Conservation (phyloP, 2,329 filamentous ascomycete genomes). For the Venturia carpophila region DNA sequence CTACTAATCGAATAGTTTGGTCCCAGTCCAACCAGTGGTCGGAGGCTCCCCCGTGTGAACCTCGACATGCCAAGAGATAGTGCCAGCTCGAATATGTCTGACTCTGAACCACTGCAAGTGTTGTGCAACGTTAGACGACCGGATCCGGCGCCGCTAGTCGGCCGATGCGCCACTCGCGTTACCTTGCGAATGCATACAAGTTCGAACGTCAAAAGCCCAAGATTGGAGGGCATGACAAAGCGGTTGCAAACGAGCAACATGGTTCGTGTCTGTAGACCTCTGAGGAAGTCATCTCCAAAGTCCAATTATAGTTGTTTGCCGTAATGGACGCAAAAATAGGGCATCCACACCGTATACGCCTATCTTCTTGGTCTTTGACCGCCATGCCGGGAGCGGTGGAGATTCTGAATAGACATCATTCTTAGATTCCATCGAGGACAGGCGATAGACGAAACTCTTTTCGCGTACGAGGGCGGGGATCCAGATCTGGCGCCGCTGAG, state of each 20-base stretch:
- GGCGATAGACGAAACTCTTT: background rate
- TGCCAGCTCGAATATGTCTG: background rate
- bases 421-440: background rate
- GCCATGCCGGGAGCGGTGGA: background rate
- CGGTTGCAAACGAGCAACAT: slow-evolving; percentile 2
- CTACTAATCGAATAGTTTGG: background rate
- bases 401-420: background rate
- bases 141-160: slow-evolving; percentile 8
- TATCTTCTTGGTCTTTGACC: too few species aligned
- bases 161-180: background rate
- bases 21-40: background rate
- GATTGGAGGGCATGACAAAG: background rate
- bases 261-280: background rate
- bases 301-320: background rate
- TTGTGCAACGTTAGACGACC: background rate
- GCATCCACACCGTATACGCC: background rate
- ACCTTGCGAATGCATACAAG: slow-evolving; percentile 1
- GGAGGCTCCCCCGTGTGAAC: background rate
- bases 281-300: background rate
- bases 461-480: background rate
- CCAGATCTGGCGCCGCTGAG: background rate
- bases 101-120: slow-evolving; percentile 3
- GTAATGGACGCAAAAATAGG: slow-evolving; percentile 1
- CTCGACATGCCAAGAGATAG: background rate
- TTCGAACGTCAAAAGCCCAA: background rate